Evolutionary conservation across 345 rosid genomes (phyloP), one percentile per base, ranked within the genome.

Genomic region (Citrus glauca): DNA sequence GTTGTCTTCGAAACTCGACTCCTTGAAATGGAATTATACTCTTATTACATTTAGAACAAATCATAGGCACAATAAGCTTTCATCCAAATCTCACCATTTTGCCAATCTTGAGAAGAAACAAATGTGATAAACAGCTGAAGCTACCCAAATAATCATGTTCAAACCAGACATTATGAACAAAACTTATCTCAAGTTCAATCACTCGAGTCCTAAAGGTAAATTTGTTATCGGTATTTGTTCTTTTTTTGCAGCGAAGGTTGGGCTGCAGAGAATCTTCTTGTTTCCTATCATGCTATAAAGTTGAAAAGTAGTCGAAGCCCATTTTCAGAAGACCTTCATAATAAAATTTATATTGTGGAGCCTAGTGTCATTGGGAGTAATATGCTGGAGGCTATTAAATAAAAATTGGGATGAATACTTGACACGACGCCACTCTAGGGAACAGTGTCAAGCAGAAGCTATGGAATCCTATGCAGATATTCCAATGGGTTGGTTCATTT

Each of bases 401-500:
- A 16, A 40, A 40, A 42, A 7, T 22, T 72, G 65, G 2, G 17
- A 13, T 33, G 66, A 20, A 72, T 37, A 40, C 55, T 25, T 38
- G 40, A 61, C 45, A 38, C 20, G 69, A 53, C 20, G 53, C 25
- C 53, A 17, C 37, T 76, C 55, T 33, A 55, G 65, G 73, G 56
- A 55, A 33, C 73, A 55, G 72, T 24, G 64, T 40, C 25, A 14
- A 27, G 38, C 79, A 55, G 64, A 55, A 25, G 56, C 37, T 76
- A 66, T 30, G 22, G 79, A 38, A 66, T 66, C 72, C 66, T 35
- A 76, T 38, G 79, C 37, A 66, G 78, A 66, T 55, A 53, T 37
- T 48, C 63, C 63, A 75, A 20, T 8, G 33, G 45, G 8, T 4
- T 48, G 5, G 69, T 10, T 6, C 71, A 35, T 38, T 48, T 38